Evolutionary conservation across 768 basidiomycete genomes (phyloP), one percentile per base, ranked within the genome.

Genomic region (Lactarius psammicola): DNA sequence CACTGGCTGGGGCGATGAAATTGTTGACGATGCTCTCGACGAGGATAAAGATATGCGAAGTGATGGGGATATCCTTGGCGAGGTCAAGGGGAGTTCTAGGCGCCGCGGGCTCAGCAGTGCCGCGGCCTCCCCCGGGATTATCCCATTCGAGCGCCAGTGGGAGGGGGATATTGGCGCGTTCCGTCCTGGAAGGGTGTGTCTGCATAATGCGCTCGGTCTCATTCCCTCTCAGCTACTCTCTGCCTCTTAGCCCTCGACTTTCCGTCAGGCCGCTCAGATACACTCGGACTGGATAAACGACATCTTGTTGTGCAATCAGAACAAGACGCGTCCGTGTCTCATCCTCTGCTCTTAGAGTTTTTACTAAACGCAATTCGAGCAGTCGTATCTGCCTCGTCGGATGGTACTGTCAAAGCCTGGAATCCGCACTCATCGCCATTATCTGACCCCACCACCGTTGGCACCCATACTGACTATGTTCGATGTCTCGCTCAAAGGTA

Each of bases 281-380:
- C 95, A 98, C 74, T 88, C 87, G 1, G 95, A 98, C 76, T 99
- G 96, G 96, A 86, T 98, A 40, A 99, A 97, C 73, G 96, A 98
- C 71, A 85, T 98, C 56, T 73, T 94, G 3, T 82, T 99, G 20
- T 95, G 92, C 78, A 95, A 98, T 73, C 82, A 87, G 67, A 94
- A 97, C 70, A 95, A 95, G 74, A 97, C 90, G 3, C 79, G 92
- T 89, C 57, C 53, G 86, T 77, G 3, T 33, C 49, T 17, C 33
- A 1, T 6, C 53, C 44, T 44, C 3, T 38, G 53, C 42, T 6
- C 42, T 9, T 40, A 10, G 26, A 5, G 10, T 15, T 34, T 15
- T 34, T 26, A 18, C 58, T 59, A 44, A n/a, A 44, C 44, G n/a
- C 36, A 23, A 54, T 51, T 62, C 40, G 55, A 56, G 68, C 68